These are phyloP conservation scores for Tulasnella sp. DNA, from an alignment of 768 basidiomycete species.

Conservation along the genomic window DNA sequence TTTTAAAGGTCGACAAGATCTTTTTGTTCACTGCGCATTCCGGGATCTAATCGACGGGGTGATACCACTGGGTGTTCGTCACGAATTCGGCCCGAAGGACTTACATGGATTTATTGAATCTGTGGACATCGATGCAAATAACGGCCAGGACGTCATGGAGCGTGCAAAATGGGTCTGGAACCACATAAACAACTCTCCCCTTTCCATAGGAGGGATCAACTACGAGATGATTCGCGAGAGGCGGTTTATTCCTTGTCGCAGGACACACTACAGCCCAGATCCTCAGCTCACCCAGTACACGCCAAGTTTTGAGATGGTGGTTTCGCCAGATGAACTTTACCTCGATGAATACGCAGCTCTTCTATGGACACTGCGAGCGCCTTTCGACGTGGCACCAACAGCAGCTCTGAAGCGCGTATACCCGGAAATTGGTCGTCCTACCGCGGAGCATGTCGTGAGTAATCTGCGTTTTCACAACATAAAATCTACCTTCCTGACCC, in stretches of 20 bases:
- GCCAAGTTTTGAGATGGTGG: not conserved
- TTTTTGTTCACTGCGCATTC: not conserved
- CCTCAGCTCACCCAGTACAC: not conserved
- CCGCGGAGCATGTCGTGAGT: slow-evolving; percentile 11
- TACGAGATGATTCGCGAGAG: not conserved
- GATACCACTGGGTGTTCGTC: not conserved
- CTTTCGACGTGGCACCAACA: not conserved
- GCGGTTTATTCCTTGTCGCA: not conserved
- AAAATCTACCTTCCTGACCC: not conserved
- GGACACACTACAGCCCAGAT: not conserved
- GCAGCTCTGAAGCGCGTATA: not conserved
- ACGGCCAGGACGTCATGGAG: not conserved
- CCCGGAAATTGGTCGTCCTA: not conserved
- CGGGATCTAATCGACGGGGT: not conserved
- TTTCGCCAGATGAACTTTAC: not conserved
- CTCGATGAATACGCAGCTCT: not conserved
- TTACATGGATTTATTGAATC: not conserved
- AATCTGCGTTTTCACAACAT: too few species aligned
- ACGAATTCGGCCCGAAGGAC: not conserved
- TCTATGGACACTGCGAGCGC: slow-evolving; percentile 13
- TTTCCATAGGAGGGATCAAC: not conserved
- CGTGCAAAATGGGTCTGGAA: not conserved
- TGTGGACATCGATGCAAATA: not conserved
- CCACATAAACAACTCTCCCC: not conserved
- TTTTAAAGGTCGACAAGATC: not conserved